Base-by-base conservation (phyloP, 768 basidiomycete genomes). In the Tricholoma terreum region DNA sequence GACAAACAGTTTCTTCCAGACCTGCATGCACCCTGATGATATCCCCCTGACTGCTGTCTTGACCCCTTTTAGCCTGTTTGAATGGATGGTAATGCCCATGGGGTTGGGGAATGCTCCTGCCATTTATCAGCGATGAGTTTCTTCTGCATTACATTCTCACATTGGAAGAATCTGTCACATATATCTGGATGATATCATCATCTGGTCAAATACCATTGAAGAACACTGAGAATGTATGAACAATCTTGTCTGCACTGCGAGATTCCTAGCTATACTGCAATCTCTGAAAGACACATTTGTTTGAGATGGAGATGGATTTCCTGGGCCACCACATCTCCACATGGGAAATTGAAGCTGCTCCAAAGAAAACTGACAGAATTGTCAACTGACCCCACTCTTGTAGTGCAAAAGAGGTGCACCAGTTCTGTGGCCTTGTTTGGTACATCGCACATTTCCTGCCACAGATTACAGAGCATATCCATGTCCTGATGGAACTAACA, bases 361-460 rank as follows among this genome's bases (percentile, higher is more conserved):
- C 9, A 9, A 17, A 2, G 2, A 45, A 45, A 15, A 22, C 22
- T n/a, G n/a, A 15, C 9, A 8, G 22, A 14, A n/a, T 45, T 45
- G 8, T 45, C 9, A 45, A 8, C 15, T 45, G 42, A 14, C 42
- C 42, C 8, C 9, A 2, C 3, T 14, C 42, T 17, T 2, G 22
- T 17, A 10, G 2, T 9, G 8, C 42, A 9, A 45, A 10, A 6
- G 11, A 45, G n/a, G 42, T 45, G 9, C n/a, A n/a, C 9, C 42
- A 15, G 6, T 77, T 75, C 52, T 55, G 77, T 0, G 73, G 75
- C 0, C 56, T 77, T 0, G 65, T 67, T 0, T 58, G 67, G 0
- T 78, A 74, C 50, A 45, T 77, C 0, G 56, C 68, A 0, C 42
- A 61, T 3, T 73, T 72, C 56, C 60, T 75, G 0, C 74, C 74